Conservation (phyloP, 2,329 filamentous ascomycete genomes). For the Phialophora tarda region DNA sequence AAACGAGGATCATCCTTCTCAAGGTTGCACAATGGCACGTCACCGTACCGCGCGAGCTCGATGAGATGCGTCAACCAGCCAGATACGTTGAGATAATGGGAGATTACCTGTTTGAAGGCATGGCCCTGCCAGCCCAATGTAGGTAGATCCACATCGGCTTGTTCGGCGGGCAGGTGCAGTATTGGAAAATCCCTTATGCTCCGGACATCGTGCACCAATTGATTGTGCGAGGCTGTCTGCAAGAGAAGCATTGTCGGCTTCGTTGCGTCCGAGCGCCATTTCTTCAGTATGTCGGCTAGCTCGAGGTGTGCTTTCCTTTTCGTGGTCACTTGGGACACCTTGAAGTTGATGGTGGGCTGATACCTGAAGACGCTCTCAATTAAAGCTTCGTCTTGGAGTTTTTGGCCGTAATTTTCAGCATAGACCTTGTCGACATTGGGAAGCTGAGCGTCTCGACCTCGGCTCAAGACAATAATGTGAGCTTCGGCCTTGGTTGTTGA, state of each 20-base stretch:
- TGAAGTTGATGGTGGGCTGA: conserved; percentile 84
- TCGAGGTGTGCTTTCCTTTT: conserved; percentile 87
- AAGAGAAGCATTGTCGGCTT: conserved; percentile 83
- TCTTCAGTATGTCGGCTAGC: conserved; percentile 85
- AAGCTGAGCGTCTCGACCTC: conserved; percentile 77
- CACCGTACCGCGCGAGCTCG: conserved; percentile 86
- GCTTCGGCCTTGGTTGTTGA: conserved; percentile 81
- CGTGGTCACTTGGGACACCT: conserved; percentile 84
- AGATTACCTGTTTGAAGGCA: conserved; percentile 81
- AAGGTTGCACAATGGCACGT: conserved; percentile 92
- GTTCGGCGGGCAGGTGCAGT: conserved; percentile 78
- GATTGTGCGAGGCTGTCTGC: conserved; percentile 82
- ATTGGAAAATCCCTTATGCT: conserved; percentile 83
- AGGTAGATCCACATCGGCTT: conserved; percentile 82
- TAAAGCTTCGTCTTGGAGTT: conserved; percentile 70
- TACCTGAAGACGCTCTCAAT: conserved; percentile 86
- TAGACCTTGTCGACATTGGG: conserved; percentile 93
- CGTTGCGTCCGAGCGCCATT: conserved; percentile 82
- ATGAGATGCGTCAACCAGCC: conserved; percentile 90
- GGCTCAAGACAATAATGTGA: conserved; percentile 86
- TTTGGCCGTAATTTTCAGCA: conserved; percentile 69
- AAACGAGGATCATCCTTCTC: conserved; percentile 93
- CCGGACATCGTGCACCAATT: conserved; percentile 83
- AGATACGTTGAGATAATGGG: conserved; percentile 89
- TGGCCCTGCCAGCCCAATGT: conserved; percentile 93